phyloP scores from a whole-genome alignment of 2,329 filamentous ascomycete genomes.

The Pseudogymnoascus sp. region DNA sequence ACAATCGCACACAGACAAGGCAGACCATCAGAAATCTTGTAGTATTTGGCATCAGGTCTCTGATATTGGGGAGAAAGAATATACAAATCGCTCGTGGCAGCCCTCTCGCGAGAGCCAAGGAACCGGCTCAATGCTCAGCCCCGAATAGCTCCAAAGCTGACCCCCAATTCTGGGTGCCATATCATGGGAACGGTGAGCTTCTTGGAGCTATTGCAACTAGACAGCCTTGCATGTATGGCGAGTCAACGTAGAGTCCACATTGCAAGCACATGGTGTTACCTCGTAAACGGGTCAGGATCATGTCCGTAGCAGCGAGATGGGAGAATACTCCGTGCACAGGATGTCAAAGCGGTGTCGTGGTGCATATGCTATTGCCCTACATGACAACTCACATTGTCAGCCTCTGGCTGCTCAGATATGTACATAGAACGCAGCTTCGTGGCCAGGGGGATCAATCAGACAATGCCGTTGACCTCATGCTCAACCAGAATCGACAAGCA shows the following conservation, averaged over 20 bases:
- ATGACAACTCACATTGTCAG: background rate
- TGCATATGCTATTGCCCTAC: background rate
- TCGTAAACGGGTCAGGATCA: background rate
- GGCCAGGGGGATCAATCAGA: slow-evolving; percentile 29
- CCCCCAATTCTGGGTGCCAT: background rate
- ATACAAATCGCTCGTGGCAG: background rate
- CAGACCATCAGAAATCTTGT: background rate
- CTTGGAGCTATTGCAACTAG: background rate
- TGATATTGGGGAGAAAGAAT: background rate
- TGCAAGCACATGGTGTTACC: background rate
- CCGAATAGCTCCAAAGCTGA: background rate
- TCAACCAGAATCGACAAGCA: slow-evolving; percentile 36
- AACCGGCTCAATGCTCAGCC: background rate
- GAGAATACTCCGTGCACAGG: background rate
- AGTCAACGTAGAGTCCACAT: background rate
- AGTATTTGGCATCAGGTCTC: background rate
- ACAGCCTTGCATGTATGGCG: background rate
- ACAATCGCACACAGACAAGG: background rate
- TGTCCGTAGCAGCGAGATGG: background rate
- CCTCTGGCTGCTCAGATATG: background rate
- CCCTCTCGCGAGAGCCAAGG: background rate
- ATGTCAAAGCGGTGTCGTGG: background rate
- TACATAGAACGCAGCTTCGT: background rate
- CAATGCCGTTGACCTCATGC: slow-evolving; percentile 42
- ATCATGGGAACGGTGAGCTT: background rate